phyloP scores from a whole-genome alignment of 2,329 filamentous ascomycete genomes.

The Apiospora sp. region DNA sequence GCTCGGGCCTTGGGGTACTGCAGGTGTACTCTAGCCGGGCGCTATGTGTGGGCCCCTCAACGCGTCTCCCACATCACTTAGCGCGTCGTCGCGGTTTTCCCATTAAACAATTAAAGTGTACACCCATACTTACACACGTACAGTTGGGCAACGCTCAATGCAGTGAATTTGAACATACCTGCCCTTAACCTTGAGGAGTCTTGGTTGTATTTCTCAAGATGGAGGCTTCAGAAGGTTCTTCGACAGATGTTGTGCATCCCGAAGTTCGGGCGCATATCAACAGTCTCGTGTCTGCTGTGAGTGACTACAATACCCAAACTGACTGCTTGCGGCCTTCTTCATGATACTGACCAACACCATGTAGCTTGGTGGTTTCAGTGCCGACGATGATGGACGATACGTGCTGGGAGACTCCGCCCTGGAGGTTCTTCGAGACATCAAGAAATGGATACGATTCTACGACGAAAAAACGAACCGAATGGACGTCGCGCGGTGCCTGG shows the following conservation, averaged over 20 bases:
- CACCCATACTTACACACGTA: not conserved
- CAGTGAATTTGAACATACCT: not conserved
- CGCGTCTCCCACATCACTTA: not conserved
- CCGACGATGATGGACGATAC: constrained; percentile 83
- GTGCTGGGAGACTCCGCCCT: constrained; percentile 91
- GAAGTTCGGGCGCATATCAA: constrained; percentile 94
- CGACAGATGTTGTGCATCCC: constrained; percentile 77
- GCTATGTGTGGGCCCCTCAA: not conserved
- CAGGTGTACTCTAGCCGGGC: not conserved
- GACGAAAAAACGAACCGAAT: constrained; percentile 93
- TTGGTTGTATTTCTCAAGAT: constrained; percentile 47
- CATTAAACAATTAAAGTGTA: constrained; percentile 4
- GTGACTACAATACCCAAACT: constrained; percentile 44
- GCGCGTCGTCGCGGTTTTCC: constrained; percentile 20
- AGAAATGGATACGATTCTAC: constrained; percentile 93
- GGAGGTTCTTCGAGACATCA: constrained; percentile 90
- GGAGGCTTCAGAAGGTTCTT: constrained; percentile 60
- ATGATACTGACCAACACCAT: constrained; percentile 31
- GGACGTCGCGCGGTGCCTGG: constrained; percentile 91
- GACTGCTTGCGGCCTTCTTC: constrained; percentile 5
- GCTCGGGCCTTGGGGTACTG: not conserved
- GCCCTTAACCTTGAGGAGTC: constrained; percentile 23
- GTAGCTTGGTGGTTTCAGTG: constrained; percentile 84
- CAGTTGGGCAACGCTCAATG: not conserved
- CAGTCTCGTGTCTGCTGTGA: constrained; percentile 90